Conservation (phyloP, 345 rosid species). For the Triadica sebifera region DNA sequence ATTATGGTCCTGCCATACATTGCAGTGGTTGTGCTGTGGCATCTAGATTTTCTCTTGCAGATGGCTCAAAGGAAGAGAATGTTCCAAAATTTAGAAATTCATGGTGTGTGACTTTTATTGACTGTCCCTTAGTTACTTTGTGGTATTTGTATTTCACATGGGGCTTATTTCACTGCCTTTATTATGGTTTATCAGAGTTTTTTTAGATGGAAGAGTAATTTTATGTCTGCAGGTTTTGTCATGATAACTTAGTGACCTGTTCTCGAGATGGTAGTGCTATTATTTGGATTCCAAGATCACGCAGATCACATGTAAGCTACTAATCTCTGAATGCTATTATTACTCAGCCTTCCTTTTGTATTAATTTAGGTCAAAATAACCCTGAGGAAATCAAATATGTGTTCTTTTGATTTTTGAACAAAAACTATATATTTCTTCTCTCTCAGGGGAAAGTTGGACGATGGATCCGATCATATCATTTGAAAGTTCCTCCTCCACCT, state of each 20-base stretch:
- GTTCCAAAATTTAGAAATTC: conserved; percentile 82
- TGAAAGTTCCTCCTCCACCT: conserved; percentile 99
- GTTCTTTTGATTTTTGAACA: not conserved
- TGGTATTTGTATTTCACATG: not conserved
- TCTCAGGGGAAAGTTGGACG: conserved; percentile 80
- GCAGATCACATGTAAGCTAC: conserved; percentile 81
- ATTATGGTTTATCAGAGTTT: conserved; percentile 6
- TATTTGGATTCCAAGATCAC: conserved; percentile 91
- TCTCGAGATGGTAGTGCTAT: conserved; percentile 99
- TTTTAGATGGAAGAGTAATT: conserved; percentile 9
- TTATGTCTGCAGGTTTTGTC: conserved; percentile 66
- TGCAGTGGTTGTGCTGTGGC: conserved; percentile 91
- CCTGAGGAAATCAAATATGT: not conserved
- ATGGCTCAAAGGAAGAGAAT: conserved; percentile 73
- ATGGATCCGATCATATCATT: conserved; percentile 87
- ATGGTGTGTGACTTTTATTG: conserved; percentile 46
- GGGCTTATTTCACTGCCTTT: conserved; percentile 6
- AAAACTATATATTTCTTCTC: conserved; percentile 8
- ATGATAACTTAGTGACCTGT: conserved; percentile 93
- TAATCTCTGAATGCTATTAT: not conserved
- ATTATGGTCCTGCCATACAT: conserved; percentile 26
- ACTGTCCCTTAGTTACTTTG: not conserved
- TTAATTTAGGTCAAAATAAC: not conserved
- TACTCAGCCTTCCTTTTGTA: not conserved
- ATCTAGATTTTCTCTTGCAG: conserved; percentile 66